Evolutionary conservation across 306 rosid species (phyloP).

Genomic region (Ormosia emarginata): DNA sequence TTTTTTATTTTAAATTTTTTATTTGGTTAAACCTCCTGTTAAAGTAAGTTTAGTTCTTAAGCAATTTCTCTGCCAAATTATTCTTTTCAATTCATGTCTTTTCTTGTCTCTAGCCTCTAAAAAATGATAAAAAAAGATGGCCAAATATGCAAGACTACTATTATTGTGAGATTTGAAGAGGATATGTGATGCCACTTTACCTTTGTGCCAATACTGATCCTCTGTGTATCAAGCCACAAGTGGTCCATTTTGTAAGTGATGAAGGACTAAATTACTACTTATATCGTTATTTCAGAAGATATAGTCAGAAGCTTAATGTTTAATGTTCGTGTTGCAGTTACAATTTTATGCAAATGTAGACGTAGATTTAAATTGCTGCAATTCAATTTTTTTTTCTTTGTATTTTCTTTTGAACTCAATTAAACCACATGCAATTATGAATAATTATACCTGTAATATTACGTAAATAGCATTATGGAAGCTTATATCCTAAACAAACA

Average conservation of each 20-base stretch:
- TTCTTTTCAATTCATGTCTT: not conserved
- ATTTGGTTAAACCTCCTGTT: not conserved
- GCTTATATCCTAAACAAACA: conserved; percentile 27
- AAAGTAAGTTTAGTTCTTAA: not conserved
- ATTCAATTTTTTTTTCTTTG: not conserved
- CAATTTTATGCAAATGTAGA: not conserved
- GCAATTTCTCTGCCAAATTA: not conserved
- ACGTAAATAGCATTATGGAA: conserved; percentile 12
- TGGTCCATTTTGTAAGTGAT: not conserved
- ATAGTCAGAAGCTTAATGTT: not conserved
- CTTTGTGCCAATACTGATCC: not conserved
- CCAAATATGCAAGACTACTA: not conserved
- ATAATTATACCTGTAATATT: not conserved
- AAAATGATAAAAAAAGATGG: not conserved
- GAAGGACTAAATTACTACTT: not conserved
- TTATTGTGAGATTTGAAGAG: not conserved
- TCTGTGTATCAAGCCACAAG: not conserved
- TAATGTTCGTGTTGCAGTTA: not conserved
- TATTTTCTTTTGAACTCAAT: not conserved
- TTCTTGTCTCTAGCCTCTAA: not conserved
- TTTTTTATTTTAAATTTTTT: not conserved
- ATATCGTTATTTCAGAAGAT: not conserved
- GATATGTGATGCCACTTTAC: not conserved
- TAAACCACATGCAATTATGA: not conserved
- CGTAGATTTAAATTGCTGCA: not conserved